Evolutionary conservation across 139 green algal genomes (phyloP).

Genomic region (Volvox reticuliferus): DNA sequence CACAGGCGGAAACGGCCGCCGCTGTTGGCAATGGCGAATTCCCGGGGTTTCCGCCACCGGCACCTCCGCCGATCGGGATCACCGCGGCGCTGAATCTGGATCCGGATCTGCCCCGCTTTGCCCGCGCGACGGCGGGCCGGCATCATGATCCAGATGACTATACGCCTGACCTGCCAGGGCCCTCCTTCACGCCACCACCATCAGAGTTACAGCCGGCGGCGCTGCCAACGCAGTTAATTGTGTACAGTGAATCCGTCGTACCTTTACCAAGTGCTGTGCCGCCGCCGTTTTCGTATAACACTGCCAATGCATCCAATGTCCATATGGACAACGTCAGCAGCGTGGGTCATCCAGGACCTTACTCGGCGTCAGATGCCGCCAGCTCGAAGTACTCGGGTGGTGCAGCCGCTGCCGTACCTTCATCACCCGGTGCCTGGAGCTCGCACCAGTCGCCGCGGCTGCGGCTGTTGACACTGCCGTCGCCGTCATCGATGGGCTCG

Average conservation of each 20-base stretch:
- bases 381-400: not conserved
- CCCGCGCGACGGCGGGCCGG: slow-evolving; percentile 4
- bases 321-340: not conserved
- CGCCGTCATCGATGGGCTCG: too few species aligned
- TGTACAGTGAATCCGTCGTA: not conserved
- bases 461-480: not conserved
- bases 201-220: not conserved
- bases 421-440: not conserved
- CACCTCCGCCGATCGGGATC: not conserved
- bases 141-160: slow-evolving; percentile 6
- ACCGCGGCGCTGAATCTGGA: slow-evolving; percentile 17
- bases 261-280: not conserved
- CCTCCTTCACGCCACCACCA: not conserved
- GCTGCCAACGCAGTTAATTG: not conserved
- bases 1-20: not conserved
- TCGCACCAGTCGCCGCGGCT: not conserved
- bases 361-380: not conserved
- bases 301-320: not conserved
- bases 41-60: not conserved
- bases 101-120: slow-evolving; percentile 15
- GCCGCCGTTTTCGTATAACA: not conserved
- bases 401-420: not conserved
- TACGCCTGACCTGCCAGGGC: slow-evolving; percentile 28
- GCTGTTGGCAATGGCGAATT: not conserved
- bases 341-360: not conserved